Conservation (phyloP, 176 grass and related monocot genomes). For the Luzula sylvatica region DNA sequence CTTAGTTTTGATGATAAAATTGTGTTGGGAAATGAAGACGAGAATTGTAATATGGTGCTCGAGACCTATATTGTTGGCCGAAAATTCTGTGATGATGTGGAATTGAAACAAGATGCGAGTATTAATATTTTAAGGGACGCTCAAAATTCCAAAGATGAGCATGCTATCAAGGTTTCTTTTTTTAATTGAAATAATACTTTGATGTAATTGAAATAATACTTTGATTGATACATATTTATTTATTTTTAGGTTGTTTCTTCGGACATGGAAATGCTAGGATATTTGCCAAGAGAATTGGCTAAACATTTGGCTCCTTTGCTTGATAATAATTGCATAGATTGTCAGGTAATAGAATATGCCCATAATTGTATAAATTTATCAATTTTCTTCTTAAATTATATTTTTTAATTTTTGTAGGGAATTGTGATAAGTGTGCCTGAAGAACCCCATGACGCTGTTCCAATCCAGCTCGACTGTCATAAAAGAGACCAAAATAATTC, state of each 20-base stretch:
- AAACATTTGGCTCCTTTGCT: constrained; percentile 71
- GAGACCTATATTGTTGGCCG: constrained; percentile 69
- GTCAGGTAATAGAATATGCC: constrained; percentile 36
- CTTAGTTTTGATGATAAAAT: constrained; percentile 11
- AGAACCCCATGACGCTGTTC: constrained; percentile 39
- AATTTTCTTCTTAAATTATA: neutral
- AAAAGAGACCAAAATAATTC: constrained; percentile 29
- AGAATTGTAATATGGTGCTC: constrained; percentile 22
- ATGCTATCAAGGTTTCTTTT: constrained; percentile 73
- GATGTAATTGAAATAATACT: constrained; percentile 5
- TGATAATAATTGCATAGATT: constrained; percentile 49
- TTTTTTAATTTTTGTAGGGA: constrained; percentile 38
- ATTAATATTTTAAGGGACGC: constrained; percentile 53
- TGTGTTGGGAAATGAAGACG: constrained; percentile 5
- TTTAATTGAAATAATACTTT: neutral
- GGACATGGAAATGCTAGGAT: constrained; percentile 63
- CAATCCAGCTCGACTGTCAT: constrained; percentile 47
- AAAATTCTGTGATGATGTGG: constrained; percentile 54
- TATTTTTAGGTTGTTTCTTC: constrained; percentile 53
- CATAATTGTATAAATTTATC: neutral
- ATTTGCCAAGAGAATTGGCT: constrained; percentile 69
- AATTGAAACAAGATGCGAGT: constrained; percentile 37
- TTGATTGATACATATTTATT: constrained; percentile 21
- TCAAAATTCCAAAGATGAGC: constrained; percentile 54
- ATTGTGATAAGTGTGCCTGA: constrained; percentile 37